phyloP scores from a whole-genome alignment of 371 early-diverging fungal species.

The Mucor ambiguus region DNA sequence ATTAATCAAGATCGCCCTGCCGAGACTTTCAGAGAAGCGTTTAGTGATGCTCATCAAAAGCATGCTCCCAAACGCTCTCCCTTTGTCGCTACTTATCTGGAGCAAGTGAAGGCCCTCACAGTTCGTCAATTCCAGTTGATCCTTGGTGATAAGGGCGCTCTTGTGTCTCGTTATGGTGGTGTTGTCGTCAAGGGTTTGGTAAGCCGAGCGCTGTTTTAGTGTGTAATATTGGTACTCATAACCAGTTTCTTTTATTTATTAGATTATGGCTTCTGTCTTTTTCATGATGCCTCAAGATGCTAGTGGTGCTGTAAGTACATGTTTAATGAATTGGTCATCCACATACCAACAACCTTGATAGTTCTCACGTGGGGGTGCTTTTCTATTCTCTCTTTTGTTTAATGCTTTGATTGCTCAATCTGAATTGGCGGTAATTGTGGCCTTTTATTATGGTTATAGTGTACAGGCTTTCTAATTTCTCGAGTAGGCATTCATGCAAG shows the following conservation, averaged over 20 bases:
- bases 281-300: slow-evolving; percentile 54
- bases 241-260: too few species aligned
- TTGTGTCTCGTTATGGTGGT: slow-evolving; percentile 64
- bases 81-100: slow-evolving; percentile 65
- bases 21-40: slow-evolving; percentile 57
- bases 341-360: background rate
- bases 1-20: slow-evolving; percentile 42
- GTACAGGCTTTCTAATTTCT: slow-evolving; percentile 44
- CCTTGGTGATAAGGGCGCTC: slow-evolving; percentile 52
- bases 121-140: slow-evolving; percentile 67
- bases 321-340: background rate
- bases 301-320: slow-evolving; percentile 44
- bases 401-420: slow-evolving; percentile 50
- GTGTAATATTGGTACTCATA: too few species aligned
- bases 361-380: background rate
- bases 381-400: slow-evolving; percentile 55
- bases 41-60: slow-evolving; percentile 60
- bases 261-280: slow-evolving; percentile 75
- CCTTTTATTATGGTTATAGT: background rate
- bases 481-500: slow-evolving; percentile 59
- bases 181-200: slow-evolving; percentile 67
- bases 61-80: slow-evolving; percentile 56
- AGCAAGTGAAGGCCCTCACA: slow-evolving; percentile 64
- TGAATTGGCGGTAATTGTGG: background rate
- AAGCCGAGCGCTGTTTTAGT: too few species aligned